A percentile compares a stretch with the other conserved stretches of the same genome.
Conservation (phyloP, 176 grass and related monocot species). For the Paspalum vaginatum region DNA sequence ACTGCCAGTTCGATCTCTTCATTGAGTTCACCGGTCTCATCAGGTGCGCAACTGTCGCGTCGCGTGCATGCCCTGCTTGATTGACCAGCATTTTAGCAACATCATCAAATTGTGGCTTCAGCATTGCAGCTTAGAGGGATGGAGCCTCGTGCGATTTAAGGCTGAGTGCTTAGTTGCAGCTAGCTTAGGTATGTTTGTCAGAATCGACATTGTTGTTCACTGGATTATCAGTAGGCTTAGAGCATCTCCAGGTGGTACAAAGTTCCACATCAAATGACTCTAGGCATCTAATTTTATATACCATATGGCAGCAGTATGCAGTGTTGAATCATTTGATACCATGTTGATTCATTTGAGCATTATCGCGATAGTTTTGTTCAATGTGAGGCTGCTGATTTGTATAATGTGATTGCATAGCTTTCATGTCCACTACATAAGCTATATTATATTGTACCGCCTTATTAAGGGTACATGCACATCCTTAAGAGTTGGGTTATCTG, state of each 20-base stretch:
- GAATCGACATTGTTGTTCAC: neutral
- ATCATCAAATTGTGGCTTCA: neutral
- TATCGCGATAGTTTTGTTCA: neutral
- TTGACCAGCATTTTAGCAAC: neutral
- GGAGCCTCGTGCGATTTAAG: neutral
- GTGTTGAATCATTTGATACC: neutral
- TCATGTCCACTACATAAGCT: neutral
- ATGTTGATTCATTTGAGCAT: neutral
- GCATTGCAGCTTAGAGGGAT: neutral
- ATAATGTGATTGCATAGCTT: neutral
- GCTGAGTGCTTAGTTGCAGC: neutral
- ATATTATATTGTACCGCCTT: neutral
- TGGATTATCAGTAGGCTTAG: no score
- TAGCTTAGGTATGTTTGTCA: neutral
- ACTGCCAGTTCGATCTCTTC: constrained; percentile 82
- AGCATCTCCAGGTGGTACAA: neutral
- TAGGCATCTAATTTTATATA: neutral
- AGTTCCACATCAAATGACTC: neutral
- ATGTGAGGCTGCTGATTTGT: neutral
- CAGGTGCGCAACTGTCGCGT: constrained; percentile 54
- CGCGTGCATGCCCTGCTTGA: neutral
- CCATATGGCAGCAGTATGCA: neutral
- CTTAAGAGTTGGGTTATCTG: neutral
- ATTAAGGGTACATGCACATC: neutral
- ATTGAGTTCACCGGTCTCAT: constrained; percentile 91